These are phyloP conservation scores for Fistulinella prunicolor DNA, from an alignment of 768 basidiomycete genomes.

Conservation along the genomic window DNA sequence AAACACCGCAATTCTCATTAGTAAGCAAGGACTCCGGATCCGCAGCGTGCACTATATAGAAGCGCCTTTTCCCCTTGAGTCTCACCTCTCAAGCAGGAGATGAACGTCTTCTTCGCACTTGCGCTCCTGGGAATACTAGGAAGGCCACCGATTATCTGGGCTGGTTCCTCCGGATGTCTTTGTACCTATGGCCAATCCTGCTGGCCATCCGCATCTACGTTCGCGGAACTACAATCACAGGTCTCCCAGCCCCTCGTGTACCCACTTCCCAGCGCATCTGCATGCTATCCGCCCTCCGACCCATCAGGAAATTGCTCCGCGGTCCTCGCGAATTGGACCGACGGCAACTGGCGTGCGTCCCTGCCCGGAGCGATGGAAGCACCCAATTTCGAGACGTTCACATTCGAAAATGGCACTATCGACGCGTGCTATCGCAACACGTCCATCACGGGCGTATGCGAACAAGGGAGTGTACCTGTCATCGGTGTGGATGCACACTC, in stretches of 20 bases:
- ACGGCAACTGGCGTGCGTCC: constrained; percentile 36
- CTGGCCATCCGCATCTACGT: constrained; percentile 14
- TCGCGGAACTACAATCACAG: constrained; percentile 12
- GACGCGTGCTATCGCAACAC: too few relatives aligned
- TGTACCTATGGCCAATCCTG: constrained; percentile 18
- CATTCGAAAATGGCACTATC: too few relatives aligned
- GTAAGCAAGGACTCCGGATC: too few relatives aligned
- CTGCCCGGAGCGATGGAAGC: constrained; percentile 42
- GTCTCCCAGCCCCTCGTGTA: too few relatives aligned
- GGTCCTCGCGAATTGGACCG: too few relatives aligned
- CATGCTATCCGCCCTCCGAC: constrained; percentile 19
- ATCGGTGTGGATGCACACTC: constrained; percentile 27
- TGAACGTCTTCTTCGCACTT: neutral
- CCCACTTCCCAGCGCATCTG: too few relatives aligned
- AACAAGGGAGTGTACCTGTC: constrained; percentile 24
- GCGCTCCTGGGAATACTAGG: neutral
- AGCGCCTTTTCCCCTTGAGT: too few relatives aligned
- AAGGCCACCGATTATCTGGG: neutral
- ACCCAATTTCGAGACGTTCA: too few relatives aligned
- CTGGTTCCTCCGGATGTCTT: constrained; percentile 7
- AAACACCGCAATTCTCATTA: too few relatives aligned
- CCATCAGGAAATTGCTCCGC: neutral
- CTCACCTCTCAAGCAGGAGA: neutral
- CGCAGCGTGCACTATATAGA: too few relatives aligned
- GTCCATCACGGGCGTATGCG: constrained; percentile 16